These are phyloP conservation scores for Bullera alba DNA, from an alignment of 768 basidiomycete species.

Conservation along the genomic window DNA sequence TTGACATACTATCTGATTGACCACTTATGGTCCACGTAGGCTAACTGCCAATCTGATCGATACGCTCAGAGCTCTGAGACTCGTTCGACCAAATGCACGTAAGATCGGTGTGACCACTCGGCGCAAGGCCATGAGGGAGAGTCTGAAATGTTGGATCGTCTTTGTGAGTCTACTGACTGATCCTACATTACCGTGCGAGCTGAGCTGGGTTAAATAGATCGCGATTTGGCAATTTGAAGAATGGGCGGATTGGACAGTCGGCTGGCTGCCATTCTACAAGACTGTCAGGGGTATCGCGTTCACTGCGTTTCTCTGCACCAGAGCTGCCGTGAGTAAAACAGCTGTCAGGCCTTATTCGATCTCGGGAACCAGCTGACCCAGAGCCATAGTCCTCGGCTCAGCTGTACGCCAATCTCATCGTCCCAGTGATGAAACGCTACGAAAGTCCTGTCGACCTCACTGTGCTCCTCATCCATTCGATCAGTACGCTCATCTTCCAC, in stretches of 20 bases:
- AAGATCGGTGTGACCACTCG: constrained; percentile 20
- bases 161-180: constrained; percentile 16
- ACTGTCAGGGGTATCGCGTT: constrained; percentile 11
- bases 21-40: constrained; percentile 7
- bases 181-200: neutral
- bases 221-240: neutral
- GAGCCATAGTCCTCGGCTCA: constrained; percentile 20
- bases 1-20: neutral
- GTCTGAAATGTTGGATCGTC: constrained; percentile 24
- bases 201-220: neutral
- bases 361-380: no score
- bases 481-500: constrained; percentile 11
- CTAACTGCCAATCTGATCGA: constrained; percentile 21
- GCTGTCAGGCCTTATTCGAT: no score
- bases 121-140: constrained; percentile 22
- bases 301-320: constrained; percentile 13
- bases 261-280: constrained; percentile 35
- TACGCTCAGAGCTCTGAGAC: constrained; percentile 25
- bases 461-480: constrained; percentile 20
- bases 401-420: constrained; percentile 16
- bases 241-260: constrained; percentile 4
- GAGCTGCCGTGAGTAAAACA: constrained; percentile 16
- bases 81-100: constrained; percentile 22
- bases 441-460: constrained; percentile 34
- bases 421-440: constrained; percentile 17